Evolutionary conservation across 371 early-diverging fungal genomes (phyloP), one percentile per base, ranked within the genome.

Genomic region (Edhazardia aedis): DNA sequence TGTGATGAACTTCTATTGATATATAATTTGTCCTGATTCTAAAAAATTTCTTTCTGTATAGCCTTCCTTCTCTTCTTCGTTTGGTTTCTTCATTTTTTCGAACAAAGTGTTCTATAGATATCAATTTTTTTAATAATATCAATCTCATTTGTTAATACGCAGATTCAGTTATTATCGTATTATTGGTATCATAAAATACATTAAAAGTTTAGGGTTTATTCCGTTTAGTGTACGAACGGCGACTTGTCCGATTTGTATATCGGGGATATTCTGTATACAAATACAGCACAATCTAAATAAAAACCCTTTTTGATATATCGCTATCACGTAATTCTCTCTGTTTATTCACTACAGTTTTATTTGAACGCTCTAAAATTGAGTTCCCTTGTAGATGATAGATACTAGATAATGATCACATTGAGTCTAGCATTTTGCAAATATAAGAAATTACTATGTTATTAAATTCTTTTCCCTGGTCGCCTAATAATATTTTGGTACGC

Each of bases 391-490:
- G 38, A 29, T 22, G 4, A 39, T 47, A 46, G 18, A 37, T n/a
- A 24, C 26, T 12, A 6, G 47, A 24, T 27, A 25, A 47, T 24
- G 14, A 28, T 24, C 2, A 38, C 22, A 29, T 3, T 7, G 1
- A 11, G 4, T 24, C 30, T n/a, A 23, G 18, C 1, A 25, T 33
- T 14, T 59, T 28, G 4, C 18, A 19, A 2, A 42, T 11, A 14
- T 4, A n/a, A n/a, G n/a, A 7, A 4, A 21, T 40, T 2, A 33
- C 36, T 14, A 26, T 23, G 29, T 51, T 53, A 7, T 1, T 33
- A 26, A 59, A 59, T 43, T 59, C 59, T 37, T 33, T 2, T 11
- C 59, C 59, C 1, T 46, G 18, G 22, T 59, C 53, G 0, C 27
- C 18, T 16, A 51, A 1, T 2, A 59, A 46, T 4, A 2, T 24